Base-by-base conservation (phyloP, 345 rosid species). In the Salix viminalis region DNA sequence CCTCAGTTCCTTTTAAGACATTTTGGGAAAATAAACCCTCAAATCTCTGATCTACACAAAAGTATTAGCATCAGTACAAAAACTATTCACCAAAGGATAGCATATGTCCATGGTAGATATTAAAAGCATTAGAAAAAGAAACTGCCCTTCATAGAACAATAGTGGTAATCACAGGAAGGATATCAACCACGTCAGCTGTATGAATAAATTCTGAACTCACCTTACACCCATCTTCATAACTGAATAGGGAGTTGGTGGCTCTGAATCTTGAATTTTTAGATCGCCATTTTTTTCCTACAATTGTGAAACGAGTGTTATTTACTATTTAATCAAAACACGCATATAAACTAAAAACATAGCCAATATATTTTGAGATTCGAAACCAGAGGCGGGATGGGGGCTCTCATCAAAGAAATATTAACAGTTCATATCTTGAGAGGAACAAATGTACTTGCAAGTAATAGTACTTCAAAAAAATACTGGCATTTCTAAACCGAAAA, bases 161-260 rank as follows among this genome's bases (percentile, higher is more conserved):
- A 21, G 28, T 52, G 21, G 30, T 42, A 30, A 66, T 9, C 62
- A 23, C 19, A 37, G 16, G 34, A 13, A 13, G 34, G 10, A 21
- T 19, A 24, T 23, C 19, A 50, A 11, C 41, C 37, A 44, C 7
- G 30, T 6, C n/a, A 6, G 28, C 7, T 16, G 44, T 23, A 60
- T 26, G 30, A 42, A 39, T 32, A 77, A 60, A 71, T 24, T 68
- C 34, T 61, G 14, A 13, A 81, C 87, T 85, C 72, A 96, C 99
- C 99, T 93, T 80, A 85, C 74, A 80, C 90, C 83, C 91, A 92
- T 90, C 86, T 90, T 96, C 80, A 90, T 79, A 77, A 85, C 91
- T 70, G 99, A 91, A 84, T 82, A 90, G 71, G 99, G 98, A 80
- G 98, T 96, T 76, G 89, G 92, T 78, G 99, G 99, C 92, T 93